A percentile compares a stretch with the other conserved stretches of the same genome.
phyloP scores from a whole-genome alignment of 495 filamentous ascomycete species.

The Cenococcum geophilum region DNA sequence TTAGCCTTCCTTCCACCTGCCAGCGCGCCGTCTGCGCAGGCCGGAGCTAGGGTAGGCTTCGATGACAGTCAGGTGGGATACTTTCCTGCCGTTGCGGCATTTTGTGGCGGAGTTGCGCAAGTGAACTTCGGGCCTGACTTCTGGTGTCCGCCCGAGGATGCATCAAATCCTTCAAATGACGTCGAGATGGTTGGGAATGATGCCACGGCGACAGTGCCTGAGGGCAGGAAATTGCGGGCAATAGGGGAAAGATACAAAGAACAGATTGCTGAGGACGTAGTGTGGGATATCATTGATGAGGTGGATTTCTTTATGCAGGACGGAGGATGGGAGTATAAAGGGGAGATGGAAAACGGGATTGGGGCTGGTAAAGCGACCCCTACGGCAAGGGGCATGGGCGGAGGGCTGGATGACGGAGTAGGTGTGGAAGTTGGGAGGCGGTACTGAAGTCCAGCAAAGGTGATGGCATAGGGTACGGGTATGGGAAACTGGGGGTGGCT shows the following conservation, averaged over 20 bases:
- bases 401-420: constrained; percentile 27
- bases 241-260: constrained; percentile 81
- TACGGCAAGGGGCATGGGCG: constrained; percentile 25
- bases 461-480: too few species aligned
- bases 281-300: constrained; percentile 89
- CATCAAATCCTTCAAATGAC: constrained; percentile 37
- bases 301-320: constrained; percentile 73
- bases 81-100: constrained; percentile 88
- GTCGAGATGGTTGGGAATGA: constrained; percentile 46
- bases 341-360: constrained; percentile 15
- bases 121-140: constrained; percentile 87
- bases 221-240: constrained; percentile 45
- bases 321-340: constrained; percentile 43
- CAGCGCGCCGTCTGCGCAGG: constrained; percentile 64
- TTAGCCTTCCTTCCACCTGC: constrained; percentile 90
- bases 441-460: constrained; percentile 14
- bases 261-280: constrained; percentile 90
- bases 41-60: constrained; percentile 70
- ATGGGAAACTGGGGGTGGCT: too few species aligned
- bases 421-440: constrained; percentile 28
- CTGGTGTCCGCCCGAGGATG: constrained; percentile 72
- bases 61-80: constrained; percentile 95
- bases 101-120: constrained; percentile 82
- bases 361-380: constrained; percentile 26
- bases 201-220: constrained; percentile 11